Base-by-base conservation (phyloP, 202 grass and related monocot genomes). In the Hordeum pubiflorum region DNA sequence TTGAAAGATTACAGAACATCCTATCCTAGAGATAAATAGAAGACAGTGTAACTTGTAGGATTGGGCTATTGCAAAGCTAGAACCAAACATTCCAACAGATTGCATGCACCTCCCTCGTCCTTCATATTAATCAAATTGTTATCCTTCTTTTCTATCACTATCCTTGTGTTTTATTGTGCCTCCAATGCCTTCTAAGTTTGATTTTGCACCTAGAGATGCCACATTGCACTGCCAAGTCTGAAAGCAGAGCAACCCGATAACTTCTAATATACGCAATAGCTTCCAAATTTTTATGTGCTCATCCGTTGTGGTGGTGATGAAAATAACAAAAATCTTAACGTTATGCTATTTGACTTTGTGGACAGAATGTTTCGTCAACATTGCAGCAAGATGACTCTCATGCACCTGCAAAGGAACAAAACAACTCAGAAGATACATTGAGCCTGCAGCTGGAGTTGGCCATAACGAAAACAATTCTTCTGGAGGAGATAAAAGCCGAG, bases 361-460 rank as follows among this genome's bases (percentile, higher is more conserved):
- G 18, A 59, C 83, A 92, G 89, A 72, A 57, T 50, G 6, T 22
- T 26, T 59, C 21, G 18, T 56, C 74, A 21, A 40, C 69, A 26
- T 74, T 57, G 37, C 20, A 21, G 13, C 81, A 79, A 69, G 58
- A 4, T 78, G 50, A 82, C 31, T 37, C 41, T 68, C 78, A 79
- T 22, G 40, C 74, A 60, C 38, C 3, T 38, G 74, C 27, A 78
- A 55, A 87, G 46, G 61, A 44, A 46, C 29, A 63, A 17, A 2
- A 50, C 46, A 50, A 2, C 46, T 56, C 40, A 66, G 82, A 90
- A 22, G 83, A 94, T 56, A 29, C 88, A 37, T 32, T 94, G 56
- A 91, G 82, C 46, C 72, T 91, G 63, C 78, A 91, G 58, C 54
- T 97, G 39, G 90, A 97, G 60, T 85, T 91, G 58, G 93, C 81